Base-by-base conservation (phyloP, 495 filamentous ascomycete species). In the Lasiosphaeriaceae sp. region DNA sequence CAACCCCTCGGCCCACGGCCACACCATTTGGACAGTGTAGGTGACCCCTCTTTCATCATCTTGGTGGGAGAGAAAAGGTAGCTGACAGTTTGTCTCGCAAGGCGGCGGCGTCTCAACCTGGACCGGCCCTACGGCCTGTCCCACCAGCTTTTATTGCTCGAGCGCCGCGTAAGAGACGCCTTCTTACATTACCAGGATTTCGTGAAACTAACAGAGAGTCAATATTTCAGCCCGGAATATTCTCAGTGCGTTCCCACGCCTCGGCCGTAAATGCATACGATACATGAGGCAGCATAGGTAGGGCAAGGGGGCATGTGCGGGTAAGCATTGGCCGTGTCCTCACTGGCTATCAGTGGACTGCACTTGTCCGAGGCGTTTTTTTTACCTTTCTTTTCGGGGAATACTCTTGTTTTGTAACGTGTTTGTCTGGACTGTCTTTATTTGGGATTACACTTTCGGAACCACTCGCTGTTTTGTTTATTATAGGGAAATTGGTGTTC, bases 1-100 rank as follows among this genome's bases (percentile, higher is more conserved):
- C 50, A 17, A 52, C 31, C 7, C 11, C 29, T 11, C 31, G 29
- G 16, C 29, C 31, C 4, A 52, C 50, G 14, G 50, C 50, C 0
- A 52, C 50, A 17, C 50, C 50, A 29, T 52, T 39, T 21, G 50
- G 50, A 7, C 50, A 45, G 39, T 54, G 51, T 43, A 39, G 16
- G 39, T 43, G 1, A 9, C 2, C 14, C 14, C 14, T 17, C 1
- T 43, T 17, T 2, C 12, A 17, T 43, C 16, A 43, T 16, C n/a
- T 43, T 17, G 39, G 8, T 2, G 39, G 39, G 3, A 17, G 37
- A 4, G 14, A 16, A 3, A 5, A 3, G 6, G n/a, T 17, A 17
- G 3, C 39, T 9, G 9, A 43, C 39, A 16, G 16, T 5, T 4
- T 43, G 14, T 1, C 39, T 11, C 8, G 1, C 8, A 0, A 43